These are phyloP conservation scores for Lophiotrema nucula DNA, from an alignment of 495 filamentous ascomycete species.

Conservation along the genomic window DNA sequence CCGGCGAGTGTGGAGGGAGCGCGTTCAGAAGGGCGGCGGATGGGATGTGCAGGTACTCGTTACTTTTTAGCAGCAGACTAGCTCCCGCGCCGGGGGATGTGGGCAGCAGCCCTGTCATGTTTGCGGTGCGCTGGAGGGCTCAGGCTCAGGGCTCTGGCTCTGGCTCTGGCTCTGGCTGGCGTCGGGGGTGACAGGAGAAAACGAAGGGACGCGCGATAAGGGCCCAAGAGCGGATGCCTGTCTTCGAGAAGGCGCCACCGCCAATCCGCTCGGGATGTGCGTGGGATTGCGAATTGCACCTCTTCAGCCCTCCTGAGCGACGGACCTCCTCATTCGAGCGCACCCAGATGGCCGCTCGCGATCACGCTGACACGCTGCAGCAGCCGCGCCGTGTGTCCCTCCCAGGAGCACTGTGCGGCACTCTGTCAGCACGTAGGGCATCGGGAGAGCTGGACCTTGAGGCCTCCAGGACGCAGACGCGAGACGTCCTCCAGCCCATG, in stretches of 20 bases:
- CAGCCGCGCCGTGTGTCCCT: neutral
- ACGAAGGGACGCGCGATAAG: neutral
- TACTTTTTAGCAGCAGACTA: slow-evolving; percentile 34
- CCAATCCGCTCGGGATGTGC: neutral
- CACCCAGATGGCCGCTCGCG: too few relatives aligned
- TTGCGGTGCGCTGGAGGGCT: neutral
- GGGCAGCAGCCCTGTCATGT: slow-evolving; percentile 22
- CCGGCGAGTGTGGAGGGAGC: neutral
- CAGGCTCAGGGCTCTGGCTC: neutral
- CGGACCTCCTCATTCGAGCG: too few relatives aligned
- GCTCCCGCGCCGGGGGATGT: slow-evolving; percentile 29
- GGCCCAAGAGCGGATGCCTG: neutral
- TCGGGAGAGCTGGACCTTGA: too few relatives aligned
- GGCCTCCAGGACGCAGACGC: neutral
- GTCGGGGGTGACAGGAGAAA: neutral
- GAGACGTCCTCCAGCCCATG: neutral
- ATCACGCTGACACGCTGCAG: neutral
- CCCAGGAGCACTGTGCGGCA: neutral
- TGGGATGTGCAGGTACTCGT: slow-evolving; percentile 30
- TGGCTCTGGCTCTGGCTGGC: neutral
- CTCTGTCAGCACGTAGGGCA: neutral
- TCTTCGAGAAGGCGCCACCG: slow-evolving; percentile 1
- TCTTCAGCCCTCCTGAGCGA: neutral
- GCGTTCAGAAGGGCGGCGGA: slow-evolving; percentile 13
- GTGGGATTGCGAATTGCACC: neutral